Conservation (phyloP, 2,329 filamentous ascomycete genomes). For the Tolypocladium endophyticum region DNA sequence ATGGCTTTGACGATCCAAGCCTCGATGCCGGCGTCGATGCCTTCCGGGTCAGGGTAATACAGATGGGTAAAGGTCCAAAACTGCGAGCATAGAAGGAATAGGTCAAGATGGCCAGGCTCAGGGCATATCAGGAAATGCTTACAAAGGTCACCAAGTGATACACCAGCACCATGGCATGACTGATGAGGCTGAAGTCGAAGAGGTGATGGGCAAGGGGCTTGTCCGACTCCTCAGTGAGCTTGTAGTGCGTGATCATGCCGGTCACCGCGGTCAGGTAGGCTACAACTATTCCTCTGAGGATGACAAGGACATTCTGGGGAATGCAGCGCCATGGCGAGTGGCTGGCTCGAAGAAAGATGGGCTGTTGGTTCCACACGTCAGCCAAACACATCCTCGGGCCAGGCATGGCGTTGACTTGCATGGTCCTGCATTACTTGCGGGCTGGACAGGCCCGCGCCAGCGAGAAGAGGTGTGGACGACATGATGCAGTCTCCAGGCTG, state of each 20-base stretch:
- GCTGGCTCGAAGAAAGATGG: slow-evolving; percentile 38
- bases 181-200: slow-evolving; percentile 39
- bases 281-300: slow-evolving; percentile 30
- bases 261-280: slow-evolving; percentile 31
- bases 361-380: slow-evolving; percentile 20
- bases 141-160: slow-evolving; percentile 39
- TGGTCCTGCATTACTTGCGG: slow-evolving; percentile 24
- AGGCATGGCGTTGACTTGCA: slow-evolving; percentile 8
- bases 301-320: slow-evolving; percentile 33
- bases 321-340: slow-evolving; percentile 40
- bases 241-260: slow-evolving; percentile 33
- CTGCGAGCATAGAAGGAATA: slow-evolving; percentile 15
- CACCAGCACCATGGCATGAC: slow-evolving; percentile 28
- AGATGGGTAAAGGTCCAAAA: slow-evolving; percentile 42
- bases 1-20: slow-evolving; percentile 26
- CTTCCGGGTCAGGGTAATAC: slow-evolving; percentile 31
- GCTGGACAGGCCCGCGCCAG: slow-evolving; percentile 17
- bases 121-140: slow-evolving; percentile 11
- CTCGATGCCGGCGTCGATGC: slow-evolving; percentile 24
- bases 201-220: slow-evolving; percentile 29
- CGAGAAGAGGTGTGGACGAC: slow-evolving; percentile 25
- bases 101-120: neutral
- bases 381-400: neutral
- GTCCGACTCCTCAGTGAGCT: slow-evolving; percentile 28
- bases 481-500: slow-evolving; percentile 9